phyloP scores from a whole-genome alignment of 75 land plant genomes.

The Cryptomeria japonica region DNA sequence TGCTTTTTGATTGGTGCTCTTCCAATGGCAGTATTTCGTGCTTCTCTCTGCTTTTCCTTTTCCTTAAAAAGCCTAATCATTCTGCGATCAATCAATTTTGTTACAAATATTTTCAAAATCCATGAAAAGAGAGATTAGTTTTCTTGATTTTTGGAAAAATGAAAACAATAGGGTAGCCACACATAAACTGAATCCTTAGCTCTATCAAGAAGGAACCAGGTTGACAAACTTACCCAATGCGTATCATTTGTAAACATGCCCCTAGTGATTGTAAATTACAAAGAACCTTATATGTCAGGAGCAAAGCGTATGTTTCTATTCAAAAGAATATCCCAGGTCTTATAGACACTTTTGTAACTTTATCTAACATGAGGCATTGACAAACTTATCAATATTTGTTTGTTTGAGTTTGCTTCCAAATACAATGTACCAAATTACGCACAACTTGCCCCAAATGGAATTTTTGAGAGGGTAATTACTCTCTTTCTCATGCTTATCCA shows the following conservation, averaged over 20 bases:
- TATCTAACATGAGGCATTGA: neutral
- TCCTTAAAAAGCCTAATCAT: conserved; percentile 90
- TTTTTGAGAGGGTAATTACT: neutral
- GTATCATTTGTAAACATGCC: neutral
- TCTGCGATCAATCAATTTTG: neutral
- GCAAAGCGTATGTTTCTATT: neutral
- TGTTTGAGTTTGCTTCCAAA: neutral
- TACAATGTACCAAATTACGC: neutral
- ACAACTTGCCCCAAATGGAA: neutral
- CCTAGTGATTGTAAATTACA: neutral
- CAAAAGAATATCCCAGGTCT: neutral
- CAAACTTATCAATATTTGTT: neutral
- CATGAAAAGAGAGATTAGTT: neutral
- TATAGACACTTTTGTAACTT: neutral
- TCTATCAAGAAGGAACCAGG: neutral
- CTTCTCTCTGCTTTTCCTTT: conserved; percentile 79
- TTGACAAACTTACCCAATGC: neutral
- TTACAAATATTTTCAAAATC: neutral
- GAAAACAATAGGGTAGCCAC: neutral
- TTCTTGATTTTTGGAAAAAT: neutral
- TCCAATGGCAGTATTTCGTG: conserved; percentile 65
- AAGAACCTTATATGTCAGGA: neutral
- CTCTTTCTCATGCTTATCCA: neutral
- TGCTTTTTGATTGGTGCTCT: conserved; percentile 66
- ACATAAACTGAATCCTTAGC: neutral